Evolutionary conservation across 352 stramenopile species (phyloP).

Genomic region (Globisporangium emineosum): DNA sequence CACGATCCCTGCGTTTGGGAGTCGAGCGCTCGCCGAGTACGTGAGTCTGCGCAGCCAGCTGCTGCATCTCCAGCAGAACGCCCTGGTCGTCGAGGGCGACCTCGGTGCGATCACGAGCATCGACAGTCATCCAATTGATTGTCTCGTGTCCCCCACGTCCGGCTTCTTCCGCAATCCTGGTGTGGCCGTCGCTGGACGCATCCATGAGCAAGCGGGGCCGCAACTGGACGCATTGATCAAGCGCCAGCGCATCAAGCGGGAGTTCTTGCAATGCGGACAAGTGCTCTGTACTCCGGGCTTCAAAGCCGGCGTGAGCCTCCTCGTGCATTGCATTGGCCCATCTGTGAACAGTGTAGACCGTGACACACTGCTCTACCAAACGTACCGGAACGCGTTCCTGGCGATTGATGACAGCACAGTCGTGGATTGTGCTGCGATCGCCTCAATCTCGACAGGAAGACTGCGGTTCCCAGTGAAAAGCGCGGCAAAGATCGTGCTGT

Average conservation of each 20-base stretch:
- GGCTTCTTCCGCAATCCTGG: constrained; percentile 31
- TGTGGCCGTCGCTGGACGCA: constrained; percentile 37
- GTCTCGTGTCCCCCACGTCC: constrained; percentile 60
- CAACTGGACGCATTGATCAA: constrained; percentile 21
- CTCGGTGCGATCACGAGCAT: constrained; percentile 35
- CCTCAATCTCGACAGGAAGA: constrained; percentile 54
- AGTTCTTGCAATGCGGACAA: constrained; percentile 1
- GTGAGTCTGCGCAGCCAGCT: constrained; percentile 39
- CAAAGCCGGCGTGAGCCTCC: constrained; percentile 28
- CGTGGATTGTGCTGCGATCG: constrained; percentile 41
- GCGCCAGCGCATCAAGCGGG: neutral
- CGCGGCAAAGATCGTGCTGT: constrained; percentile 37
- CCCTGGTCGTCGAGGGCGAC: constrained; percentile 42
- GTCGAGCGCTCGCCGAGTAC: constrained; percentile 30
- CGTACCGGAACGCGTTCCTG: constrained; percentile 47
- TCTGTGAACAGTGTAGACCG: neutral
- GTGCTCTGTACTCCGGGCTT: constrained; percentile 50
- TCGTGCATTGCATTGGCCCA: constrained; percentile 62
- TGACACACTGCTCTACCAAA: constrained; percentile 37
- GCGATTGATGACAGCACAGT: constrained; percentile 21
- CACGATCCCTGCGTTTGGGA: constrained; percentile 3
- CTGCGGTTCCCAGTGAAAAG: constrained; percentile 30
- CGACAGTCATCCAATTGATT: constrained; percentile 36
- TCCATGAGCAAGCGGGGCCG: constrained; percentile 47
- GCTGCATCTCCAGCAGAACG: constrained; percentile 30